Conservation (phyloP, 2,329 filamentous ascomycete species). For the Ophiostoma quercus region DNA sequence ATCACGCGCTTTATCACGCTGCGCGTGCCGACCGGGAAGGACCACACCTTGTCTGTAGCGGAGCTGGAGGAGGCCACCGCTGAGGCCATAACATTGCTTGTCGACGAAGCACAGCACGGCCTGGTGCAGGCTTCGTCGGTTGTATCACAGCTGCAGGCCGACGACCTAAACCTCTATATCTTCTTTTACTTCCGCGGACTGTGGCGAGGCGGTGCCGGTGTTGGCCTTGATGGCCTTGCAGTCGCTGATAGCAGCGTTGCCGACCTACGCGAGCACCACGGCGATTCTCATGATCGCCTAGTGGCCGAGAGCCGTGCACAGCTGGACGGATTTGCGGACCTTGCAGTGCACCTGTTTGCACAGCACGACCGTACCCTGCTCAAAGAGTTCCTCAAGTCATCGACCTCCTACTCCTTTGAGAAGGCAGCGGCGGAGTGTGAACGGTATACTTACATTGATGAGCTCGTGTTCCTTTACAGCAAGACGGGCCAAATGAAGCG, state of each 20-base stretch:
- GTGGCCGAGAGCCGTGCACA: slow-evolving; percentile 59
- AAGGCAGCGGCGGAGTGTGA: slow-evolving; percentile 77
- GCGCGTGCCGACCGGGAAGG: slow-evolving; percentile 68
- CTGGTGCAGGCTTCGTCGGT: slow-evolving; percentile 74
- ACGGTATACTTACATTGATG: slow-evolving; percentile 71
- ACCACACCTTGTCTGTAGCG: slow-evolving; percentile 57
- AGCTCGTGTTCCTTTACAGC: slow-evolving; percentile 91
- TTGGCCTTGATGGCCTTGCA: neutral
- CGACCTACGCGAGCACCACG: slow-evolving; percentile 50
- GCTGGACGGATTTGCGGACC: slow-evolving; percentile 80
- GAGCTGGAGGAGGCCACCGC: slow-evolving; percentile 76
- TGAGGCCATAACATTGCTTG: slow-evolving; percentile 79
- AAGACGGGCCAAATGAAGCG: slow-evolving; percentile 93
- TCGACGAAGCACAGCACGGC: slow-evolving; percentile 85
- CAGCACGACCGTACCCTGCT: slow-evolving; percentile 73
- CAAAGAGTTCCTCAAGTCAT: slow-evolving; percentile 80
- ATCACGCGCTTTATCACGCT: slow-evolving; percentile 84
- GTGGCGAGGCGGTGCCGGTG: slow-evolving; percentile 59
- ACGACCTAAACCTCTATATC: slow-evolving; percentile 66
- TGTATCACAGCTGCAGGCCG: slow-evolving; percentile 66
- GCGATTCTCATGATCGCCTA: slow-evolving; percentile 52
- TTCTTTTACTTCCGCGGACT: slow-evolving; percentile 88
- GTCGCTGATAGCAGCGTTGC: slow-evolving; percentile 33
- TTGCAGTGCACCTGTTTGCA: slow-evolving; percentile 81
- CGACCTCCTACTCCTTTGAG: slow-evolving; percentile 84